Evolutionary conservation across 2,329 filamentous ascomycete species (phyloP).

Genomic region (Teratosphaeriaceae sp.): DNA sequence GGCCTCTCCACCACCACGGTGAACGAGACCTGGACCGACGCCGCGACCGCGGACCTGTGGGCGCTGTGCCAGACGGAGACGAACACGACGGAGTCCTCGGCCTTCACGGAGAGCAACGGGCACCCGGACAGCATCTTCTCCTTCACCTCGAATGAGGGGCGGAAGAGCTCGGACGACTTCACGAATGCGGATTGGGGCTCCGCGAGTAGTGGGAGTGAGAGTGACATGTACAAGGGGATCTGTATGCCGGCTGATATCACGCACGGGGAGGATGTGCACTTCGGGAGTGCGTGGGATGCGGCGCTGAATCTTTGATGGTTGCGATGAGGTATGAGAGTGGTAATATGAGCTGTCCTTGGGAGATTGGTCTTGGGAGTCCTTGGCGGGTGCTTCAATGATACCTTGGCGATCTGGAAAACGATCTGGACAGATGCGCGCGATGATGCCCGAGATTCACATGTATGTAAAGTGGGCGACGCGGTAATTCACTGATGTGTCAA

Average conservation of each 20-base stretch:
- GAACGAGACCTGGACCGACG: slow-evolving; percentile 14
- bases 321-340: no score
- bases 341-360: no score
- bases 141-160: slow-evolving; percentile 15
- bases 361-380: no score
- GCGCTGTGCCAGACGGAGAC: slow-evolving; percentile 22
- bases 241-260: slow-evolving; percentile 13
- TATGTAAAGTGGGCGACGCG: no score
- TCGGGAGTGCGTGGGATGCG: slow-evolving; percentile 19
- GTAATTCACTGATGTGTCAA: no score
- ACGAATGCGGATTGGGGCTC: slow-evolving; percentile 17
- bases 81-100: slow-evolving; percentile 13
- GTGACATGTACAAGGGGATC: slow-evolving; percentile 15
- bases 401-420: no score
- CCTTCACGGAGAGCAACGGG: slow-evolving; percentile 7
- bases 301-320: slow-evolving; percentile 5
- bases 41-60: slow-evolving; percentile 23
- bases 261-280: slow-evolving; percentile 32
- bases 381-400: no score
- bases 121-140: slow-evolving; percentile 22
- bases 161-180: slow-evolving; percentile 8
- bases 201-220: slow-evolving; percentile 13
- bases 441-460: no score
- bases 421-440: no score
- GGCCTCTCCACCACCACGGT: slow-evolving; percentile 15